A percentile compares a stretch with the other conserved stretches of the same genome.
phyloP scores from a whole-genome alignment of 192 early-diverging fungal species.

The Dimargaris cristalligena region DNA sequence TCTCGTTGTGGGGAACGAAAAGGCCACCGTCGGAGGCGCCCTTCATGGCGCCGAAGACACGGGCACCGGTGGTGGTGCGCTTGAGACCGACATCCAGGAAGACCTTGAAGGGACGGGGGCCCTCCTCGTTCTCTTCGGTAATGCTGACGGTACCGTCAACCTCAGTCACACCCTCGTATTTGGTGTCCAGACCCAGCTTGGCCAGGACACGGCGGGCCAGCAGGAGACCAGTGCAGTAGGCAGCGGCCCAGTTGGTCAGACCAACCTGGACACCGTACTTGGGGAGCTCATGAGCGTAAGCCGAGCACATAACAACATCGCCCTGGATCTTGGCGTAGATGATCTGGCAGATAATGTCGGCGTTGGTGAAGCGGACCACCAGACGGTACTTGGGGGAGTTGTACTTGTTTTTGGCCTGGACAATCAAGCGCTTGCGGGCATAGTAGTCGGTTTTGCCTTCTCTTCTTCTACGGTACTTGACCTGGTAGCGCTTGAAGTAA shows the following conservation, averaged over 20 bases:
- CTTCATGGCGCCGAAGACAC: constrained; percentile 95
- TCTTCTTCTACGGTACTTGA: constrained; percentile 98
- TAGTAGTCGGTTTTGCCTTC: constrained; percentile 99
- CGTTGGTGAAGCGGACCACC: constrained; percentile 99
- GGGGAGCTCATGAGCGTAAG: constrained; percentile 94
- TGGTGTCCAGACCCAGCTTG: constrained; percentile 86
- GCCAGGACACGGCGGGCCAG: constrained; percentile 86
- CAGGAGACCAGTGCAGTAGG: constrained; percentile 95
- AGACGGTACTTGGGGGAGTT: constrained; percentile 99
- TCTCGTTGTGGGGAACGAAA: constrained; percentile 88
- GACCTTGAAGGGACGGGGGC: constrained; percentile 92
- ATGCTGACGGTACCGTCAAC: constrained; percentile 73
- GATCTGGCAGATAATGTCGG: constrained; percentile 90
- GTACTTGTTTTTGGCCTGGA: constrained; percentile 99
- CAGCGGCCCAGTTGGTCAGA: constrained; percentile 99
- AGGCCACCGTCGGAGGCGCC: constrained; percentile 98
- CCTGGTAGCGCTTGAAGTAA: constrained; percentile 99
- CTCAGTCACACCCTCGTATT: constrained; percentile 92
- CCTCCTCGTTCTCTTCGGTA: constrained; percentile 81
- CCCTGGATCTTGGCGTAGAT: constrained; percentile 97
- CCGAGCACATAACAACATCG: constrained; percentile 85
- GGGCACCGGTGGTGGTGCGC: constrained; percentile 94
- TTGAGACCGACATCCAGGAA: constrained; percentile 94
- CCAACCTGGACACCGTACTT: constrained; percentile 91
- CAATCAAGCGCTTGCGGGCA: constrained; percentile 94